Percentiles rank a stretch among this genome's conserved stretches.
Conservation (phyloP, 371 early-diverging fungal genomes). For the Mortierella sp. region DNA sequence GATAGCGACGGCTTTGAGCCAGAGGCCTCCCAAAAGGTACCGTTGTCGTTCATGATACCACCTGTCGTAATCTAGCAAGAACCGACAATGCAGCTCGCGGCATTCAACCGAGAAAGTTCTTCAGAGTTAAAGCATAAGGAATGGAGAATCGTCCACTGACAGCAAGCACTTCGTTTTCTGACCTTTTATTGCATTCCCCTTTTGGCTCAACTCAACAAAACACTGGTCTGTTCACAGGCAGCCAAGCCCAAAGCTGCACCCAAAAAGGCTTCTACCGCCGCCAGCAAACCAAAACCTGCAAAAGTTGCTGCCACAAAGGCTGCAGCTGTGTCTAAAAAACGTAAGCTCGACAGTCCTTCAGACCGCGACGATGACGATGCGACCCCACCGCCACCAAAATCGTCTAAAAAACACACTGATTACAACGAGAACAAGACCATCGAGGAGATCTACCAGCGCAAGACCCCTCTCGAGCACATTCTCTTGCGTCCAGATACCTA, state of each 20-base stretch:
- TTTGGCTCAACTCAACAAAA: background rate
- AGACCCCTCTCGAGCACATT: conserved; percentile 99
- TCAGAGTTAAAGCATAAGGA: background rate
- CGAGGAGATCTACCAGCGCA: conserved; percentile 99
- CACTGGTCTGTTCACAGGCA: background rate
- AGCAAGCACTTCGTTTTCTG: background rate
- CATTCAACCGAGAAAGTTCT: background rate
- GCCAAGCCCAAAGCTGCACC: conserved; percentile 31
- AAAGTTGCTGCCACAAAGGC: conserved; percentile 13
- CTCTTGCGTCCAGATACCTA: conserved; percentile 99
- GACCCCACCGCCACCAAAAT: conserved; percentile 39
- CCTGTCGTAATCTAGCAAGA: background rate
- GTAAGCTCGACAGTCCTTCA: conserved; percentile 29
- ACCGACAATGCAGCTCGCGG: too few species aligned
- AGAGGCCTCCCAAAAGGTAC: conserved; percentile 45
- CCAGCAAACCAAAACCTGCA: conserved; percentile 27
- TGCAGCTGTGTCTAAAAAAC: conserved; percentile 32
- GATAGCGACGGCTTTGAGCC: conserved; percentile 53
- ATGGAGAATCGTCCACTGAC: background rate
- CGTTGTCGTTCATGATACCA: background rate
- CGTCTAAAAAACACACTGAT: conserved; percentile 49
- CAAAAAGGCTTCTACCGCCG: conserved; percentile 28
- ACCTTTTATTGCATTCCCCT: background rate
- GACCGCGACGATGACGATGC: conserved; percentile 26
- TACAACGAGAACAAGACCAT: conserved; percentile 68